These are phyloP conservation scores for Phaeosphaeria sp. DNA, from an alignment of 2,329 filamentous ascomycete species.

Conservation along the genomic window DNA sequence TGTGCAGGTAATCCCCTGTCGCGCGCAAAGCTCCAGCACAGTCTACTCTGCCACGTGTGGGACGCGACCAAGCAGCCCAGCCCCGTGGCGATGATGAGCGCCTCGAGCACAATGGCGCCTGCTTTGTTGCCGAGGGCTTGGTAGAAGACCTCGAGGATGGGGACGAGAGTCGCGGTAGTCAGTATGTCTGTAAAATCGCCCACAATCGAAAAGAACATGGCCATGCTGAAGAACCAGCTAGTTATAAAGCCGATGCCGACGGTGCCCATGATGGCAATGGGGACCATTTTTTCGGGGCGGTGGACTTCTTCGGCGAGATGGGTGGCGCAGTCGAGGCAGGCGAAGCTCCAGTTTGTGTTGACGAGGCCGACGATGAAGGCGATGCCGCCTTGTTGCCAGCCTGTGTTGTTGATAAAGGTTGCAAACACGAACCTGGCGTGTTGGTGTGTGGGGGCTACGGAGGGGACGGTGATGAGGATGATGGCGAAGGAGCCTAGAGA, in stretches of 20 bases:
- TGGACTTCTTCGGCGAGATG: constrained; percentile 60
- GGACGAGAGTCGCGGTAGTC: constrained; percentile 52
- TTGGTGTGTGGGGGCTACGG: constrained; percentile 52
- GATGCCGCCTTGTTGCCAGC: constrained; percentile 55
- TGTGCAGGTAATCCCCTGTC: constrained; percentile 58
- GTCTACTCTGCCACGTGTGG: constrained; percentile 59
- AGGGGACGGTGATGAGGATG: constrained; percentile 57
- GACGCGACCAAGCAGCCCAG: constrained; percentile 55
- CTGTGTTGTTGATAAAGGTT: constrained; percentile 60
- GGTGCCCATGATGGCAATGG: constrained; percentile 58
- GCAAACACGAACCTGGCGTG: constrained; percentile 59
- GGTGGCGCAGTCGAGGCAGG: constrained; percentile 58
- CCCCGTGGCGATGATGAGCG: constrained; percentile 56
- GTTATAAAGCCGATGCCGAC: constrained; percentile 59
- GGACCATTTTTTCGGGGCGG: constrained; percentile 55
- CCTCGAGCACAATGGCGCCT: constrained; percentile 56
- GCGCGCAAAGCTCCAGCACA: constrained; percentile 61
- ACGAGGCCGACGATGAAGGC: constrained; percentile 61
- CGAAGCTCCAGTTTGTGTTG: constrained; percentile 59
- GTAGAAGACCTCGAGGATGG: constrained; percentile 57
- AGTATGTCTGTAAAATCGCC: constrained; percentile 52
- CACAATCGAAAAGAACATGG: constrained; percentile 59
- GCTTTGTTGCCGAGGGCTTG: constrained; percentile 51
- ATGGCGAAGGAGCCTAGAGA: constrained; percentile 57
- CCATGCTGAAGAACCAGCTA: constrained; percentile 55